phyloP scores from a whole-genome alignment of 306 rosid genomes.

The Crataegus laevigata region DNA sequence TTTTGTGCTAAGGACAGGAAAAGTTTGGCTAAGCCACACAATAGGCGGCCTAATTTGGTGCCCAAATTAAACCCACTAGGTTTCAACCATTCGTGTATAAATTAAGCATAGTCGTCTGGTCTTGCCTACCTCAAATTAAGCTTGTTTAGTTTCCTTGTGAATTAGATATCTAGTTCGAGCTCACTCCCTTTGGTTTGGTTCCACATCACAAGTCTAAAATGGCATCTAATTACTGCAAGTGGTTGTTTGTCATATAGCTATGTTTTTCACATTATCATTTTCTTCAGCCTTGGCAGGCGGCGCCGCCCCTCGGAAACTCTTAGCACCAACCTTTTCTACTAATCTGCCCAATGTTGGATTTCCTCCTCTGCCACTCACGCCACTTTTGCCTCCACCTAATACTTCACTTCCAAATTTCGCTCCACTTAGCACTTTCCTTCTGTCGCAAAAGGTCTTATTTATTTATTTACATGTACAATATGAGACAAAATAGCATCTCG shows the following conservation, averaged over 20 bases:
- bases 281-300: not conserved
- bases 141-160: not conserved
- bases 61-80: not conserved
- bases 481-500: too few relatives aligned
- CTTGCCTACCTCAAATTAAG: too few relatives aligned
- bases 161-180: too few relatives aligned
- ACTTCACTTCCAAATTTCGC: not conserved
- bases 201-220: not conserved
- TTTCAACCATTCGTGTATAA: not conserved
- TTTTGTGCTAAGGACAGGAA: fast-evolving
- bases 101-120: not conserved
- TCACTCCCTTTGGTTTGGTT: not conserved
- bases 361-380: not conserved
- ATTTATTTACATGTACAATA: too few relatives aligned
- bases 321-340: not conserved
- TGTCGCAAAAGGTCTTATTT: too few relatives aligned
- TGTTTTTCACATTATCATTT: not conserved
- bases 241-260: not conserved
- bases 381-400: not conserved
- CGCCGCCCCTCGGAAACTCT: not conserved
- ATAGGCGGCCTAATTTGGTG: too few relatives aligned
- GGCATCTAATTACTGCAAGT: not conserved
- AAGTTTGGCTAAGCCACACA: too few relatives aligned
- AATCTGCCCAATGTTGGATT: not conserved
- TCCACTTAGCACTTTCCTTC: not conserved